These are phyloP conservation scores for Cladosporium sphaerospermum DNA, from an alignment of 2,329 filamentous ascomycete species.

Conservation along the genomic window DNA sequence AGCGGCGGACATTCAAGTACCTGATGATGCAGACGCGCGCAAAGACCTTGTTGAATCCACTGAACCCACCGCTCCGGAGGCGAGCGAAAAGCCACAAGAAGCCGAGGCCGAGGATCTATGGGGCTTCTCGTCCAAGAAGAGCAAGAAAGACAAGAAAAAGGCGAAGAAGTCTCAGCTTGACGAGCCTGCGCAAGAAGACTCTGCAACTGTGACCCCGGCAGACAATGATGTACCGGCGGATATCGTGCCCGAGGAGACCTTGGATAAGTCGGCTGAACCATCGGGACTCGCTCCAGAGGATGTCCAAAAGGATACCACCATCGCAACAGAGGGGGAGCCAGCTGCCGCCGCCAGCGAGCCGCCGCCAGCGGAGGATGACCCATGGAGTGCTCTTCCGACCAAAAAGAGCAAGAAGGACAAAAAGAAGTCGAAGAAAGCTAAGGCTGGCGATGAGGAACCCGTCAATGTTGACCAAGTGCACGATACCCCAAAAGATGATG, in stretches of 20 bases:
- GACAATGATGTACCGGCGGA: too few relatives aligned
- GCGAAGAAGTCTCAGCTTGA: conserved; percentile 31
- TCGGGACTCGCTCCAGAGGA: too few relatives aligned
- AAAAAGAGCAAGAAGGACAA: conserved; percentile 30
- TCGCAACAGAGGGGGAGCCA: neutral
- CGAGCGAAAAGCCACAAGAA: neutral
- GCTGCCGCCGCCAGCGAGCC: neutral
- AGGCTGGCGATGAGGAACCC: neutral
- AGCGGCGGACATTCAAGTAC: too few relatives aligned
- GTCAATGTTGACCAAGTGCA: neutral
- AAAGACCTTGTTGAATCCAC: neutral
- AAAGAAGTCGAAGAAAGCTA: conserved; percentile 29
- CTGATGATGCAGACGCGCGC: too few relatives aligned
- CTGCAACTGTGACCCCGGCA: too few relatives aligned
- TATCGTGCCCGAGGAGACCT: too few relatives aligned
- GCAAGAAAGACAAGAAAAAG: conserved; percentile 26
- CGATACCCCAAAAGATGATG: neutral
- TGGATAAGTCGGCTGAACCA: too few relatives aligned
- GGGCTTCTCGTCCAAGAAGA: conserved; percentile 20
- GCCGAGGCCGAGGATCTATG: conserved; percentile 20
- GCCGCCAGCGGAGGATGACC: conserved; percentile 17
- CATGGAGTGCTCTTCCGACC: conserved; percentile 14
- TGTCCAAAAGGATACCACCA: too few relatives aligned
- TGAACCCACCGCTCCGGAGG: neutral
- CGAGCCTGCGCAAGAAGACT: neutral